Base-by-base conservation (phyloP, 768 basidiomycete genomes). In the Trametes sanguinea region DNA sequence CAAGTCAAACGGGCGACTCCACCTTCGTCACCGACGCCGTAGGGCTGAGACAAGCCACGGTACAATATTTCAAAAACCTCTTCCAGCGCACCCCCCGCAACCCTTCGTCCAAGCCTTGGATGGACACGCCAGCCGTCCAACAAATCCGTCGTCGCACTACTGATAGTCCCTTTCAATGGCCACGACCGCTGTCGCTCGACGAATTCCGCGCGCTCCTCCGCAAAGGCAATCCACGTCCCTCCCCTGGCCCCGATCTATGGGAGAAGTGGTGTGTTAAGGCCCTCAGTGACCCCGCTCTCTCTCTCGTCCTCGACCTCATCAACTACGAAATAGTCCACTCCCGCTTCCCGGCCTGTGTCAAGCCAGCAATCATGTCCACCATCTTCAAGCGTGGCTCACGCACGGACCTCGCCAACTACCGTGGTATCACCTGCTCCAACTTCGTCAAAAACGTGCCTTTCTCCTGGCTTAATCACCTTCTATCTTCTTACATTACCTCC, bases 191-290 rank as follows among this genome's bases (percentile, higher is more conserved):
- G 0, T 17, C 62, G 3, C 39, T 73, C 7, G 11, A 39, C 0
- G 57, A 72, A 0, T 65, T 72, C 39, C 65, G 71, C 4, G 63
- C 62, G 0, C 40, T 76, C 35, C 54, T 75, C 0, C 55, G 62
- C 0, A 64, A 62, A 46, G 75, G 75, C 1, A 76, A 76, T 47
- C 33, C 61, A 2, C 62, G 69, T 3, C 75, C 75, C 2, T 50
- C 72, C 0, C 75, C 74, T 1, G 74, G 73, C 0, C 73, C 72
- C 1, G 75, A 76, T 59, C 64, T 64, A 14, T 74, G 74, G 75
- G 74, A 76, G 62, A 76, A 76, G 62, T 76, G 76, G 76, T 65
- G 59, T 11, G 39, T 75, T 0, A 69, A 69, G 27, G n/a, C 61
- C 1, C 64, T 77, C 1, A 67, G 66, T 0, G 73, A 75, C 48